phyloP scores from a whole-genome alignment of 2,329 filamentous ascomycete genomes.

The Pseudofabraea citricarpa region DNA sequence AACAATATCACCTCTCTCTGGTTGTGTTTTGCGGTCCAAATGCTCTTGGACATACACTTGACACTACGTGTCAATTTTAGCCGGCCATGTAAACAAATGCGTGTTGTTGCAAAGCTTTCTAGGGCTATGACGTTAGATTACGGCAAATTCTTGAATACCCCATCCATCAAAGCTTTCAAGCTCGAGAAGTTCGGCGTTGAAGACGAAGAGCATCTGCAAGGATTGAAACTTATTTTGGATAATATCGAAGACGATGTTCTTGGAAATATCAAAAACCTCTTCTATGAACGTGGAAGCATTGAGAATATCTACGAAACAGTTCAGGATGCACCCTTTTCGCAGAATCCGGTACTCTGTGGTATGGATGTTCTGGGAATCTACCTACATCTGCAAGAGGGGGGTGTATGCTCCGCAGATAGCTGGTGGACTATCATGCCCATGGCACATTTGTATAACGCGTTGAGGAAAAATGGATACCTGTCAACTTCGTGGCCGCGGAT shows the following conservation, averaged over 20 bases:
- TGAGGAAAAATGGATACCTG: neutral
- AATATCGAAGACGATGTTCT: neutral
- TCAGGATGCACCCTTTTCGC: neutral
- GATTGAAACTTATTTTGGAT: neutral
- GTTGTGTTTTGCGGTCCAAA: neutral
- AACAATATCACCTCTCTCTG: neutral
- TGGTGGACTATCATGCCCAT: neutral
- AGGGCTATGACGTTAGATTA: neutral
- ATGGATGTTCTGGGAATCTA: neutral
- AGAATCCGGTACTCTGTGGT: neutral
- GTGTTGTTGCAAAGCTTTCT: neutral
- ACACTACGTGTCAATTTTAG: neutral
- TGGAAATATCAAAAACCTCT: neutral
- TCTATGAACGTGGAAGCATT: neutral
- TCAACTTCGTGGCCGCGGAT: constrained; percentile 1
- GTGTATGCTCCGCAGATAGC: neutral
- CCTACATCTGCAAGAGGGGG: neutral
- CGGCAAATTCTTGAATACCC: neutral
- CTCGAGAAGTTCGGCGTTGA: neutral
- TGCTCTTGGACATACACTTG: constrained; percentile 1
- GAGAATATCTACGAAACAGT: neutral
- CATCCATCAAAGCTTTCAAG: neutral
- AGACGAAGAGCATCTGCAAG: neutral
- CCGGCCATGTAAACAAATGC: constrained; percentile 1
- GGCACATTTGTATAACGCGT: neutral